These are phyloP conservation scores for Prototheca wickerhamii DNA, from an alignment of 163 green algal genomes.

Conservation along the genomic window DNA sequence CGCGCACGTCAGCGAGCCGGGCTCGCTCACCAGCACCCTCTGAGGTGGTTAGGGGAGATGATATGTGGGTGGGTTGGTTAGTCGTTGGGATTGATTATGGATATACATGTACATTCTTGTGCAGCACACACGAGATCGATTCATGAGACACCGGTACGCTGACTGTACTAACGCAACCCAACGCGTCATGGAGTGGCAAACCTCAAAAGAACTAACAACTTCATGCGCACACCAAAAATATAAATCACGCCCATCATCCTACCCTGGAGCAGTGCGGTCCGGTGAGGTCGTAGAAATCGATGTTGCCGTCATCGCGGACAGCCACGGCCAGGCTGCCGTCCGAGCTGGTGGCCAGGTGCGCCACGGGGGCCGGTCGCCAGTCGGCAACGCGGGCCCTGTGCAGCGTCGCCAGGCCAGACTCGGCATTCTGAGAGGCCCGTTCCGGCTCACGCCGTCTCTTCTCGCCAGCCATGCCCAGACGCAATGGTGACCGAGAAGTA, in stretches of 20 bases:
- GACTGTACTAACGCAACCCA: too few species aligned
- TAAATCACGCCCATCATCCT: background rate
- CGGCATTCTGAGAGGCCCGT: background rate
- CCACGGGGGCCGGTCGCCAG: conserved; percentile 67
- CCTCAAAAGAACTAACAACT: too few species aligned
- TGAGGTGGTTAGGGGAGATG: conserved; percentile 20
- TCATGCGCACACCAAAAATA: background rate
- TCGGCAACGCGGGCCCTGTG: conserved; percentile 65
- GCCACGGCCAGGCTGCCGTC: conserved; percentile 62
- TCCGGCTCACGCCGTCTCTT: background rate
- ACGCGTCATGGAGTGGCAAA: background rate
- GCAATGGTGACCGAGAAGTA: background rate
- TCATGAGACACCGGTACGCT: too few species aligned
- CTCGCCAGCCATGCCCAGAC: background rate
- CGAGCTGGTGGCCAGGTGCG: conserved; percentile 52
- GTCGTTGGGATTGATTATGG: too few species aligned
- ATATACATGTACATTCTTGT: too few species aligned
- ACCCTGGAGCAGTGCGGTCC: conserved; percentile 53
- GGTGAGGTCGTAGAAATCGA: conserved; percentile 78
- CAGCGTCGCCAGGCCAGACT: conserved; percentile 35
- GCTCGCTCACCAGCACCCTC: conserved; percentile 49
- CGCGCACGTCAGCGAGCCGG: conserved; percentile 50
- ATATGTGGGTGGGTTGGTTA: too few species aligned
- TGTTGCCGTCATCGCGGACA: conserved; percentile 64
- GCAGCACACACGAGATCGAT: too few species aligned